phyloP scores from a whole-genome alignment of 192 early-diverging fungal genomes.

The Backusella circina region DNA sequence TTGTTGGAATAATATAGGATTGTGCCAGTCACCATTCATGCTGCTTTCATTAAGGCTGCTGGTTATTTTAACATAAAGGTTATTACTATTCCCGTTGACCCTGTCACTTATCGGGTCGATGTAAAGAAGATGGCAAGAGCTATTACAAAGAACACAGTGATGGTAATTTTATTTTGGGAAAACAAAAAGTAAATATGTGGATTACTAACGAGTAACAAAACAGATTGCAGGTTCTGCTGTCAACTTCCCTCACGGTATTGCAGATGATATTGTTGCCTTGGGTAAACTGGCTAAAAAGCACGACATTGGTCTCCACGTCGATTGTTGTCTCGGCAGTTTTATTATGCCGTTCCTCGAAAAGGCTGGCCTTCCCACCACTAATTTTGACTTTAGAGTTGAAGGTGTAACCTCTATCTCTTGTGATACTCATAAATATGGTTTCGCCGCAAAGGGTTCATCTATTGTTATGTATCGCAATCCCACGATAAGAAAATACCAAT shows the following conservation, averaged over 20 bases:
- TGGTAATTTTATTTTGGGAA: slow-evolving; percentile 39
- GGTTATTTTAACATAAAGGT: slow-evolving; percentile 89
- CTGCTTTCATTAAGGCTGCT: slow-evolving; percentile 95
- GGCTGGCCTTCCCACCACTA: slow-evolving; percentile 81
- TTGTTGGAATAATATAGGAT: slow-evolving; percentile 46
- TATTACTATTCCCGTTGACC: slow-evolving; percentile 80
- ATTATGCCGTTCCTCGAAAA: slow-evolving; percentile 92
- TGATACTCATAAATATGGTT: slow-evolving; percentile 99
- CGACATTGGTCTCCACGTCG: slow-evolving; percentile 89
- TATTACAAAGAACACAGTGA: slow-evolving; percentile 89
- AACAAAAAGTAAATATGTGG: not conserved
- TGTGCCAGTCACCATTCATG: slow-evolving; percentile 89
- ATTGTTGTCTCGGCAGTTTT: slow-evolving; percentile 95
- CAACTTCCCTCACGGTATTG: slow-evolving; percentile 91
- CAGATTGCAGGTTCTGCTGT: slow-evolving; percentile 85
- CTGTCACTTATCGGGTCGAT: slow-evolving; percentile 71
- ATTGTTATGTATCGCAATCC: slow-evolving; percentile 88
- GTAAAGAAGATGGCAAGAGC: slow-evolving; percentile 70
- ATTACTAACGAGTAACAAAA: not conserved
- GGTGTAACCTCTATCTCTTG: slow-evolving; percentile 95
- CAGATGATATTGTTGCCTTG: slow-evolving; percentile 85
- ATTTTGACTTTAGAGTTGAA: slow-evolving; percentile 85
- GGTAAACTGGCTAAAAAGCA: slow-evolving; percentile 73
- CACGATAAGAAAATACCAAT: slow-evolving; percentile 84
- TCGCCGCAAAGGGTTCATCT: slow-evolving; percentile 97